A percentile compares a stretch with the other conserved stretches of the same genome.
phyloP scores from a whole-genome alignment of 257 asterid species.

The Solanum paucissectum region DNA sequence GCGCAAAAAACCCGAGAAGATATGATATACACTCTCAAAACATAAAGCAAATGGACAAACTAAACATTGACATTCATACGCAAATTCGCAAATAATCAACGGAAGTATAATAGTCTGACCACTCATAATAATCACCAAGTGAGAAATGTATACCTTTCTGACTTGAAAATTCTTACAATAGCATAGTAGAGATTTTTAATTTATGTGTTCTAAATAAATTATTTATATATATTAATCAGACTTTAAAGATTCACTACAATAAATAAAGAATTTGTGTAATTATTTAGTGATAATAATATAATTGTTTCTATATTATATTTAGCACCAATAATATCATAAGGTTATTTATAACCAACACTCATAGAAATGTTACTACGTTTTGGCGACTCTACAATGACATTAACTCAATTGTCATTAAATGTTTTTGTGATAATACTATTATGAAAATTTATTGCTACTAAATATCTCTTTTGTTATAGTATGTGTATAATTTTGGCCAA shows the following conservation, averaged over 20 bases:
- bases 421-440: not conserved
- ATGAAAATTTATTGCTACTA: no score
- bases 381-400: not conserved
- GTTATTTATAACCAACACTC: not conserved
- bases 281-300: no score
- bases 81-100: no score
- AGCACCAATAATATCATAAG: not conserved
- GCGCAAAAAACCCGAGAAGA: not conserved
- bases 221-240: no score
- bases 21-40: not conserved
- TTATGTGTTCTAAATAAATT: no score
- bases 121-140: not conserved
- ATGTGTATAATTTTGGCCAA: not conserved
- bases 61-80: not conserved
- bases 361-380: not conserved
- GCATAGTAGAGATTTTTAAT: not conserved
- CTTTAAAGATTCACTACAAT: not conserved
- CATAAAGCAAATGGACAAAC: not conserved
- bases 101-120: not conserved
- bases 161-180: not conserved
- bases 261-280: no score
- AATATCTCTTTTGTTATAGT: not conserved
- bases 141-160: not conserved
- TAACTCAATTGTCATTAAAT: not conserved
- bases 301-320: no score